Percentiles rank a stretch among this genome's conserved stretches.
Evolutionary conservation across 2,329 filamentous ascomycete species (phyloP).

Genomic region (Nakataea oryzae): DNA sequence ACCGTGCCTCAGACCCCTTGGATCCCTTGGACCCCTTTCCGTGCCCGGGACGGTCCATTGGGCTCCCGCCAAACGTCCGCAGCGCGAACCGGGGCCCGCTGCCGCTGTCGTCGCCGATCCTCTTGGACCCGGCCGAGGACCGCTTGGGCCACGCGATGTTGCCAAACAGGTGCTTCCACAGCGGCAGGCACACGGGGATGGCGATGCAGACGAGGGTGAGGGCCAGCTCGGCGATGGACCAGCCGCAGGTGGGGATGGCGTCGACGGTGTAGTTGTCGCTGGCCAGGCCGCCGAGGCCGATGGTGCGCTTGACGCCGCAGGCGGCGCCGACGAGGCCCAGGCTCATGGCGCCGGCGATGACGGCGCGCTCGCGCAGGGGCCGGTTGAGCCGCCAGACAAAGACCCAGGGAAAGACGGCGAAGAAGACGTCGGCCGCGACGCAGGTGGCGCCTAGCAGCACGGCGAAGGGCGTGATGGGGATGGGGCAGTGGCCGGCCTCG

Average conservation of each 20-base stretch:
- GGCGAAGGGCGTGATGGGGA: conserved; percentile 23
- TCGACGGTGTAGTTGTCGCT: conserved; percentile 2
- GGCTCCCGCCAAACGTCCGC: not conserved
- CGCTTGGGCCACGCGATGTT: not conserved
- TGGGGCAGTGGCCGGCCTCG: conserved; percentile 21
- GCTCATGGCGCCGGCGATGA: conserved; percentile 28
- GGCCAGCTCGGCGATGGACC: conserved; percentile 8
- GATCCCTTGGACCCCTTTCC: not conserved
- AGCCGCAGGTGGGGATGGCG: conserved; percentile 5
- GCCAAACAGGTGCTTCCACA: not conserved
- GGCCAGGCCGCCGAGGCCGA: not conserved
- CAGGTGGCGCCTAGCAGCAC: conserved; percentile 25
- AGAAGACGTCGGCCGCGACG: conserved; percentile 26
- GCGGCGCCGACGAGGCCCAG: conserved; percentile 15
- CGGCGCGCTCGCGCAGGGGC: conserved; percentile 29
- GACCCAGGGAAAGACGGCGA: conserved; percentile 29
- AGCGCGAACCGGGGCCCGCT: not conserved
- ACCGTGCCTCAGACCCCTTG: not conserved
- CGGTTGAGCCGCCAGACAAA: conserved; percentile 32
- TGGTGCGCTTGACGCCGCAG: conserved; percentile 17
- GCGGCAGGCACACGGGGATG: conserved; percentile 6
- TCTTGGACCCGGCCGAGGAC: not conserved
- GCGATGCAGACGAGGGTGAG: conserved; percentile 5
- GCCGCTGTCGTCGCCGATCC: not conserved
- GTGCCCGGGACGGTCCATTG: not conserved